phyloP scores from a whole-genome alignment of 176 grass and related monocot genomes.

The Aegilops bicornis region DNA sequence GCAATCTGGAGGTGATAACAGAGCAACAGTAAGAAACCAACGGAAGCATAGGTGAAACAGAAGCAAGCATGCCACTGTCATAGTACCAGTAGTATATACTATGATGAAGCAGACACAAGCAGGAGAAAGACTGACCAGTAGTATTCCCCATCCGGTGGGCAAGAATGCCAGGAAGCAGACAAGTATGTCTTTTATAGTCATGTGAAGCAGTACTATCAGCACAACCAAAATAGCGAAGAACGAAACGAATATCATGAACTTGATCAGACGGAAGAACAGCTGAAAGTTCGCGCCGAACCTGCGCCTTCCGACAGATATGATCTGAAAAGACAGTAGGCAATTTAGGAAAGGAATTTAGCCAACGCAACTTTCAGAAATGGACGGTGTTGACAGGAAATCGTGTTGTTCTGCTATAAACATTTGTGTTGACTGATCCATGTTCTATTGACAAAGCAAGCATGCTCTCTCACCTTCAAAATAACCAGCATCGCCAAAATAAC shows the following conservation, averaged over 20 bases:
- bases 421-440: constrained; percentile 1
- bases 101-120: constrained; percentile 17
- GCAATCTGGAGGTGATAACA: constrained; percentile 57
- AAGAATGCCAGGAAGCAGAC: constrained; percentile 78
- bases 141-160: constrained; percentile 92
- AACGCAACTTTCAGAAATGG: neutral
- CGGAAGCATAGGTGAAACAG: neutral
- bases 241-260: constrained; percentile 83
- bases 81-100: neutral
- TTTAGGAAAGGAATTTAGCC: neutral
- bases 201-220: constrained; percentile 65
- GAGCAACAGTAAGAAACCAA: constrained; percentile 6
- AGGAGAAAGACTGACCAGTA: constrained; percentile 55
- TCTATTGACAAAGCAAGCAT: constrained; percentile 22
- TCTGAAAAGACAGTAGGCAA: constrained; percentile 48
- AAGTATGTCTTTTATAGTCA: constrained; percentile 75
- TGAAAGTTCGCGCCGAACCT: constrained; percentile 82
- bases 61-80: neutral
- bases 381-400: neutral
- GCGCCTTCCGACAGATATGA: constrained; percentile 72
- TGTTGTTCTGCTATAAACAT: neutral
- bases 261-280: constrained; percentile 88
- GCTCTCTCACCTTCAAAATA: constrained; percentile 68
- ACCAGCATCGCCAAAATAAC: constrained; percentile 70
- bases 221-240: constrained; percentile 65